Evolutionary conservation across 2,329 filamentous ascomycete genomes (phyloP), one percentile per base, ranked within the genome.

Genomic region (Davidsoniella eucalypti): DNA sequence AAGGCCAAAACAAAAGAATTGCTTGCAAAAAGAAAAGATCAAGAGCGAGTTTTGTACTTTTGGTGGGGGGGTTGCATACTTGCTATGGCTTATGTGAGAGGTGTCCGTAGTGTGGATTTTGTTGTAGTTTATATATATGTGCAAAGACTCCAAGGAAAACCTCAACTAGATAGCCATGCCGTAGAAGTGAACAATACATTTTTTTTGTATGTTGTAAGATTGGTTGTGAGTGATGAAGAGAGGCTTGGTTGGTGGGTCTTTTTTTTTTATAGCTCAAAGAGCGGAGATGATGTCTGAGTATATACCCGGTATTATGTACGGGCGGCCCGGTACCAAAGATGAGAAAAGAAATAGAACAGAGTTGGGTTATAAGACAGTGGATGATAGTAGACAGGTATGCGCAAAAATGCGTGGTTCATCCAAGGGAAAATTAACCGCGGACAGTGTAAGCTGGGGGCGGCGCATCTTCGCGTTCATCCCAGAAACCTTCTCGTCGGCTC

Each of bases 401-500:
- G 25, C 18, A 18, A 40, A 7, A 49, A 25, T 10, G 10, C 25
- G 29, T 33, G 29, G 29, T 36, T 39, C 33, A 42, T 18, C 6
- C 9, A 33, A 26, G 12, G 26, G 23, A 21, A 5, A 5, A 25
- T 25, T 47, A 51, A 5, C 39, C 44, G 10, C 36, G 47, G 7
- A 48, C 71, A 62, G 80, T 71, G 60, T 82, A 82, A 52, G 78
- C 76, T 12, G 78, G 77, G 25, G 78, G 78, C 5, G 77, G 76
- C 4, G 67, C 62, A 44, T 76, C 72, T 54, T 79, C 72, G 49
- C 69, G 65, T 52, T 77, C 73, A 40, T 71, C 67, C 72, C 72
- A 76, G 47, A 72, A 67, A 4, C 63, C 64, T 23, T 68, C 66
- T 49, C 73, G 69, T 36, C 70, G 68, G 49, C 71, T 69, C 65